Percentiles rank a stretch among this genome's conserved stretches.
Evolutionary conservation across 2,329 filamentous ascomycete species (phyloP).

Genomic region (Huntiella decipiens): DNA sequence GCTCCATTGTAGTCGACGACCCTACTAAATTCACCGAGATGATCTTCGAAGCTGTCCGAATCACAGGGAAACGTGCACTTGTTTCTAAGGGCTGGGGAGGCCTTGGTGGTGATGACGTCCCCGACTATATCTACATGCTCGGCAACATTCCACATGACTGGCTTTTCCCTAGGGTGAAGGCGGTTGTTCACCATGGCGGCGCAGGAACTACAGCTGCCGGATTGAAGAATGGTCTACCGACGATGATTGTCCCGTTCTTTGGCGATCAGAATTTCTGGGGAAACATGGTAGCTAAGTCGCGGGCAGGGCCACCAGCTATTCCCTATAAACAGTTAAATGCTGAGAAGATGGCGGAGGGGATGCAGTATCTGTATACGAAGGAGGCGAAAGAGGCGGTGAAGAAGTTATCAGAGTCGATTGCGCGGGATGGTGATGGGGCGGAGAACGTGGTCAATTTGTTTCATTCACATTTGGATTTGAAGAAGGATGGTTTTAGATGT

Average conservation of each 20-base stretch:
- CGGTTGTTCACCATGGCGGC: slow-evolving; percentile 58
- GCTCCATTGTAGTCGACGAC: slow-evolving; percentile 57
- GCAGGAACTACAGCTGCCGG: slow-evolving; percentile 60
- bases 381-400: slow-evolving; percentile 38
- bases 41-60: slow-evolving; percentile 49
- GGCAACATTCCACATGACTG: slow-evolving; percentile 61
- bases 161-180: slow-evolving; percentile 48
- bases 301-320: slow-evolving; percentile 46
- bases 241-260: slow-evolving; percentile 63
- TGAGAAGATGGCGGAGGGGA: slow-evolving; percentile 50
- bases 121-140: slow-evolving; percentile 50
- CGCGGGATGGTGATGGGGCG: slow-evolving; percentile 45
- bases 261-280: slow-evolving; percentile 70
- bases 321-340: slow-evolving; percentile 48
- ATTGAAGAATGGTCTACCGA: slow-evolving; percentile 50
- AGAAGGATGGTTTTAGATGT: slow-evolving; percentile 40
- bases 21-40: slow-evolving; percentile 48
- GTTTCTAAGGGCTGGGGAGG: slow-evolving; percentile 63
- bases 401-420: slow-evolving; percentile 42
- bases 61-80: slow-evolving; percentile 48
- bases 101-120: slow-evolving; percentile 38
- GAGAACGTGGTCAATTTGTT: slow-evolving; percentile 50
- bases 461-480: slow-evolving; percentile 37
- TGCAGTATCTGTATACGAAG: slow-evolving; percentile 44
- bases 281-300: slow-evolving; percentile 42